Base-by-base conservation (phyloP, 306 rosid genomes). In the Prunus campanulata region DNA sequence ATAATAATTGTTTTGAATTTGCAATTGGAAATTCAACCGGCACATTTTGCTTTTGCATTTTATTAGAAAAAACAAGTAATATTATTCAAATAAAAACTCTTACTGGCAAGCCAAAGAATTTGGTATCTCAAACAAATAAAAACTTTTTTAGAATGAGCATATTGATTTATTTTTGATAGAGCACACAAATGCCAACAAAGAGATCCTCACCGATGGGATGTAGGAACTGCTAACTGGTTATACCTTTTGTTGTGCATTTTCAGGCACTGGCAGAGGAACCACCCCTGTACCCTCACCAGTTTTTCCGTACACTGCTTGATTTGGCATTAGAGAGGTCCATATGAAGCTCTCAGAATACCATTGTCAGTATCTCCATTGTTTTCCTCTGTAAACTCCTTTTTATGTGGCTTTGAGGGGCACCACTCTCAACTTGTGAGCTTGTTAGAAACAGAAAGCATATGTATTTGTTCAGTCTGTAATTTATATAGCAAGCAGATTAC, bases 241-340 rank as follows among this genome's bases (percentile, higher is more conserved):
- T 44, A 24, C 61, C 39, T 50, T 82, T 82, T 12, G 66, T 63
- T 84, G 19, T 68, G 16, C 56, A 56, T 86, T 20, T 65, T 63
- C 98, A 91, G 98, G 98, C 98, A 74, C 87, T 94, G 42, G 81
- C 88, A 24, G 98, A 90, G 86, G 82, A 89, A 32, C 97, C 97
- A 22, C 95, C 97, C 3, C 50, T 90, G 82, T 87, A 88, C 80
- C 98, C 98, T 78, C 97, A 89, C 82, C 86, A 90, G 57, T 94
- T 91, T 88, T 94, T 94, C 84, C 93, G 91, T 55, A 79, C 73
- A 25, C 91, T 91, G 72, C 94, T 94, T 71, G 93, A 94, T 88
- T 87, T 94, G 84, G 98, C 85, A 60, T 79, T 82, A 47, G 96
- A 88, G 88, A 89, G 91, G 81, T 76, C 86, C 57, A 12, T 62